Evolutionary conservation across 352 stramenopile genomes (phyloP).

Genomic region (Phytophthora crassamura): DNA sequence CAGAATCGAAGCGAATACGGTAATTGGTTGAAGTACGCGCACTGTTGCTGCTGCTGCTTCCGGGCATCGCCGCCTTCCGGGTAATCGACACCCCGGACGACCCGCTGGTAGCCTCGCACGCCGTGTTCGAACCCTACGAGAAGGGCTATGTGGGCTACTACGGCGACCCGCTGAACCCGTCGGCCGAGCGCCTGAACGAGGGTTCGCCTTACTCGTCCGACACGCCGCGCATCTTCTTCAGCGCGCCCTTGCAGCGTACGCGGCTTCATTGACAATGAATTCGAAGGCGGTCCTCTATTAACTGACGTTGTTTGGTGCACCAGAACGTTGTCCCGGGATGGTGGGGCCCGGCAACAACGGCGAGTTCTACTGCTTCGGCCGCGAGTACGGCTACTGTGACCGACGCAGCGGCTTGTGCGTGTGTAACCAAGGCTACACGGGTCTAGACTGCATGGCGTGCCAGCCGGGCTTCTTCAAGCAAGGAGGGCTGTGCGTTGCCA

Average conservation of each 20-base stretch:
- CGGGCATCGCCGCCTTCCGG: too few relatives aligned
- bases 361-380: conserved; percentile 92
- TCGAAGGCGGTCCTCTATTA: conserved; percentile 20
- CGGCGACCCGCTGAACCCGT: conserved; percentile 52
- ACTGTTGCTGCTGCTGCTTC: too few relatives aligned
- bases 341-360: conserved; percentile 88
- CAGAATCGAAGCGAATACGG: too few relatives aligned
- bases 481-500: conserved; percentile 90
- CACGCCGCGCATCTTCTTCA: conserved; percentile 65
- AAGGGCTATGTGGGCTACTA: neutral
- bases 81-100: too few relatives aligned
- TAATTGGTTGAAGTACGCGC: too few relatives aligned
- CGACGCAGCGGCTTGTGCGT: conserved; percentile 92
- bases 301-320: conserved; percentile 1
- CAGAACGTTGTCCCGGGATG: conserved; percentile 84
- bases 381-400: conserved; percentile 95
- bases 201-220: conserved; percentile 79
- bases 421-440: conserved; percentile 95
- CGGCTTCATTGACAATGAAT: too few relatives aligned
- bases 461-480: conserved; percentile 87
- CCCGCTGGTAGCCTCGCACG: too few relatives aligned
- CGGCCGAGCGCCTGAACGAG: conserved; percentile 85
- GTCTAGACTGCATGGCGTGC: conserved; percentile 90
- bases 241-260: conserved; percentile 47
- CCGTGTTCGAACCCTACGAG: too few relatives aligned